These are phyloP conservation scores for Coniosporium tulheliwenetii DNA, from an alignment of 2,329 filamentous ascomycete species.

Conservation along the genomic window DNA sequence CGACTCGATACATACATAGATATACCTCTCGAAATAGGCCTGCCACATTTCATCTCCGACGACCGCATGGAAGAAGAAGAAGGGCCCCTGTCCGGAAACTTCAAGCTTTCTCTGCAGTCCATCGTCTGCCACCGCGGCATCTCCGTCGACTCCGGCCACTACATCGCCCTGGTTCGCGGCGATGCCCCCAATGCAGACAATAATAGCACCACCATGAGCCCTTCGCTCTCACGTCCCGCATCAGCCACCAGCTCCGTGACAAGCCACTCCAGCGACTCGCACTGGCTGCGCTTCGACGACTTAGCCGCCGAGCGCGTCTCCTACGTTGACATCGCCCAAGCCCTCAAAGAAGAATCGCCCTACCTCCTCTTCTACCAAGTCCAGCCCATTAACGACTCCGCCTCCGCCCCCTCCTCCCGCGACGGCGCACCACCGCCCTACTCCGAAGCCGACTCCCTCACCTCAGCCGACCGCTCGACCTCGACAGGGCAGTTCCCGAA, in stretches of 20 bases:
- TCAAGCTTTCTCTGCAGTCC: conserved; percentile 82
- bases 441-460: conserved; percentile 16
- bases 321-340: conserved; percentile 61
- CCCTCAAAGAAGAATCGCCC: conserved; percentile 73
- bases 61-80: conserved; percentile 52
- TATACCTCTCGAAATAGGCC: conserved; percentile 67
- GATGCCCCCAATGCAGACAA: conserved; percentile 31
- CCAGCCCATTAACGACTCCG: conserved; percentile 63
- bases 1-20: conserved; percentile 75
- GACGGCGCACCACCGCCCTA: conserved; percentile 23
- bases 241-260: conserved; percentile 8
- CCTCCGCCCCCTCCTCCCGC: conserved; percentile 9
- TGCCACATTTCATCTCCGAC: conserved; percentile 83
- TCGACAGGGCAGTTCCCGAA: not conserved
- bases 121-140: conserved; percentile 84
- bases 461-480: not conserved
- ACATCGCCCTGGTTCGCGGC: conserved; percentile 70
- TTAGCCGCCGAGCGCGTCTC: conserved; percentile 56
- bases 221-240: conserved; percentile 11
- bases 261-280: conserved; percentile 29
- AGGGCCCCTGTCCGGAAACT: conserved; percentile 64
- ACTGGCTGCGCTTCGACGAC: conserved; percentile 91
- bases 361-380: conserved; percentile 95
- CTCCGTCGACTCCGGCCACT: conserved; percentile 79
- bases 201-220: conserved; percentile 37